Evolutionary conservation across 2,329 filamentous ascomycete genomes (phyloP), one percentile per base, ranked within the genome.

Genomic region (Hymenoscyphus scutula): DNA sequence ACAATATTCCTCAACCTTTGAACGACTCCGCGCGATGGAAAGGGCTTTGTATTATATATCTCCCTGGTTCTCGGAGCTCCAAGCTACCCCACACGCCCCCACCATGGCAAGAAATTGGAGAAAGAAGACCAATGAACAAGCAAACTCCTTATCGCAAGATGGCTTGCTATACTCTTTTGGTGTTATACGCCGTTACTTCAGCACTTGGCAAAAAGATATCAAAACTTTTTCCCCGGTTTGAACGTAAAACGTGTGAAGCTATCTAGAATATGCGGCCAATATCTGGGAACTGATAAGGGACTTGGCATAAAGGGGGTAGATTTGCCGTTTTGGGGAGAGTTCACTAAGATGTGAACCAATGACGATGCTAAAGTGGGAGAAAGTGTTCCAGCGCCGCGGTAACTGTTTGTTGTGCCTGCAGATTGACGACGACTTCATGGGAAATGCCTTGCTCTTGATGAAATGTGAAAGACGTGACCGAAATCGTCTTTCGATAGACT

Each of bases 241-340:
- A 30, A 54, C 3, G 25, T 54, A 23, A 19, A 17, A 29, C 15
- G 27, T 29, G 53, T 32, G 27, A 54, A 54, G 53, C 25, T 30
- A 30, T 54, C 27, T 25, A 17, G 25, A 19, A 30, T 30, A 30
- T 54, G 53, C 29, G 54, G 34, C 19, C 30, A n/a, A 23, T 34
- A 38, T 34, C 32, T 17, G 19, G 8, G 23, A 17, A 38, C 56
- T 45, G 56, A 58, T 58, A 58, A 58, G 56, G 56, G 32, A 11
- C 56, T 58, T 58, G 56, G 56, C 56, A 38, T 41, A 58, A 15
- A 38, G 19, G 56, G 56, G 34, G 19, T 58, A 38, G 8, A 38
- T 37, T 56, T 25, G 23, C 53, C 27, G 19, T 55, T 34, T 55
- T 55, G 30, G 27, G 27, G 53, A 17, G n/a, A 30, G 27, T 30